Evolutionary conservation across 305 asterid genomes (phyloP), one percentile per base, ranked within the genome.

Genomic region (Solanum hybrid): DNA sequence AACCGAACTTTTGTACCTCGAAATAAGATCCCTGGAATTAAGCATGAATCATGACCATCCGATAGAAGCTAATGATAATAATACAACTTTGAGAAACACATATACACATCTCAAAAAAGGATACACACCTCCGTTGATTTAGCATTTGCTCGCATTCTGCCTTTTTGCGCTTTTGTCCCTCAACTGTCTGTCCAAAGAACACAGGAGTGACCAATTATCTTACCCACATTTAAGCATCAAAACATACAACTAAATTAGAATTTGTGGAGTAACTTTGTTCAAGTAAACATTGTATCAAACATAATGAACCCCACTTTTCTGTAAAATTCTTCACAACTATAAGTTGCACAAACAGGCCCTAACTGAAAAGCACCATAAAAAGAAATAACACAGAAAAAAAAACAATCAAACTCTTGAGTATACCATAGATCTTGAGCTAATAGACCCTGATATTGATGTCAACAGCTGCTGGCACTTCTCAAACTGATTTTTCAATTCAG

Each of bases 401-500:
- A 6, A 40, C 9, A 24, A 75, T 31, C 31, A 29, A 78, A 88
- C 29, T 20, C 76, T 16, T 51, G 64, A 51, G 64, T 14, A 74
- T 95, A 97, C 99, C 96, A 95, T 92, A 16, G 98, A 96, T 92
- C 94, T 96, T 20, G 97, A 93, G 92, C 93, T 94, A 42, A 97
- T 94, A 12, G 96, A 95, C 33, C 96, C 96, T 6, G 97, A 94
- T 39, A 96, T 96, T 73, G 99, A 93, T 92, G 95, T 97, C 91
- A 96, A 89, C 87, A 96, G 94, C 98, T 96, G 98, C 92, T 96
- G 99, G 92, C 98, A 97, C 94, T 96, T 96, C 90, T 97, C 99
- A 92, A 97, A 96, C 92, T 97, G 99, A 87, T 94, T 90, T 92
- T 95, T 96, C 95, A 96, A 90, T 91, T 96, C 99, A 67, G 93